Evolutionary conservation across 176 grass and related monocot species (phyloP), one percentile per base, ranked within the genome.

Genomic region (Pharus latifolius): DNA sequence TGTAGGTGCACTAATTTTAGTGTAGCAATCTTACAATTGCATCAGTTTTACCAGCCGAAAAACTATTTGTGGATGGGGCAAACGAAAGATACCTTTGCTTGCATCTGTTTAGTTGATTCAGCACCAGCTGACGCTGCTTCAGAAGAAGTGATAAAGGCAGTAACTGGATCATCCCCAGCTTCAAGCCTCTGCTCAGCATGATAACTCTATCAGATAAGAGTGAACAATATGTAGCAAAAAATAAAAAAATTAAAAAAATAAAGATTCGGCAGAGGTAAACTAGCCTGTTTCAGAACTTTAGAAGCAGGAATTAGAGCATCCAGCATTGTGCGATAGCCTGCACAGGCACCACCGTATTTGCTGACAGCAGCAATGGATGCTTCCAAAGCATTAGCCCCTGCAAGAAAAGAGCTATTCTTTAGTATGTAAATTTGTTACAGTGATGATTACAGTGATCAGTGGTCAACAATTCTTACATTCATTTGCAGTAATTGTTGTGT

Each of bases 281-380:
- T 87, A 65, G 37, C 95, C 90, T 94, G 82, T 84, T 79, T 91
- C 59, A 99, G 73, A 38, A 78, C 77, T 60, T 74, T 74, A 64
- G 76, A 86, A 65, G 95, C 95, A 65, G 95, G 90, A 88, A 99
- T 94, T 24, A 99, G 90, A 69, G 95, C 95, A 88, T 99, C 95
- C 40, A 99, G 74, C 95, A 99, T 94, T 29, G 95, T 99, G 2
- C 95, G 90, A 67, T 88, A 99, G 47, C 95, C 95, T 65, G 72
- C 72, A n/a, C 59, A 76, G 27, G 95, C 95, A 48, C 95, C 90
- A 69, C 95, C 95, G 76, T 99, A 99, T 76, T 99, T 99, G 79
- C 90, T 99, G 65, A 99, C 79, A 70, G 95, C 95, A 57, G 82
- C 64, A 73, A 91, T 66, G 17, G 95, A 88, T 57, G 84, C 82